These are phyloP conservation scores for Trametes punicea DNA, from an alignment of 768 basidiomycete species.

Conservation along the genomic window DNA sequence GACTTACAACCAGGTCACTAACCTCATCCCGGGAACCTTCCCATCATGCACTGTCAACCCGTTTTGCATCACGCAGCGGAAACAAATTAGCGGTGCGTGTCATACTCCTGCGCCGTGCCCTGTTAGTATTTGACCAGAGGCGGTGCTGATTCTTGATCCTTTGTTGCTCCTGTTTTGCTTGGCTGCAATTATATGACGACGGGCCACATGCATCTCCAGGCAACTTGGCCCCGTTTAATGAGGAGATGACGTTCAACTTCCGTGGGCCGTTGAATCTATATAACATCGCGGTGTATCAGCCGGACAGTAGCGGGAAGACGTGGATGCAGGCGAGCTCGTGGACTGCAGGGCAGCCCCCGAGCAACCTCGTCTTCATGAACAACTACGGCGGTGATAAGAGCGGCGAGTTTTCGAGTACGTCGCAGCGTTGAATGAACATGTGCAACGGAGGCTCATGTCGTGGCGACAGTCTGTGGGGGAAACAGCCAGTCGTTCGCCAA, in stretches of 20 bases:
- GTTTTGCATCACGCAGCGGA: conserved; percentile 22
- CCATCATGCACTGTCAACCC: conserved; percentile 26
- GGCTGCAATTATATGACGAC: too few species aligned
- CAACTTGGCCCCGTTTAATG: conserved; percentile 28
- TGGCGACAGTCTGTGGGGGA: conserved; percentile 26
- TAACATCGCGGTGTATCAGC: conserved; percentile 32
- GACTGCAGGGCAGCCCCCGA: conserved; percentile 18
- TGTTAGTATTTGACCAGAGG: not conserved
- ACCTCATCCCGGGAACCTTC: conserved; percentile 24
- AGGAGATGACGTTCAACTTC: conserved; percentile 29
- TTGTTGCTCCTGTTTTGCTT: not conserved
- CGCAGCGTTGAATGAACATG: not conserved
- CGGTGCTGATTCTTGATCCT: not conserved
- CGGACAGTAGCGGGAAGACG: conserved; percentile 19
- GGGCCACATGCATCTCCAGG: conserved; percentile 4
- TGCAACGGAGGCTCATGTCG: not conserved
- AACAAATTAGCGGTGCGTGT: conserved; percentile 17
- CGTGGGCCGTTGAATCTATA: conserved; percentile 27
- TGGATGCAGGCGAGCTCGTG: conserved; percentile 27
- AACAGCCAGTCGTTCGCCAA: conserved; percentile 30
- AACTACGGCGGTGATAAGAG: conserved; percentile 26
- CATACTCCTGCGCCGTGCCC: not conserved
- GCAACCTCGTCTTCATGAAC: conserved; percentile 32
- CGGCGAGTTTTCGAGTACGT: conserved; percentile 26
- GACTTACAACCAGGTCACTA: conserved; percentile 27